Percentiles rank a stretch among this genome's conserved stretches.
phyloP scores from a whole-genome alignment of 75 land plant species.

The Picea glauca region DNA sequence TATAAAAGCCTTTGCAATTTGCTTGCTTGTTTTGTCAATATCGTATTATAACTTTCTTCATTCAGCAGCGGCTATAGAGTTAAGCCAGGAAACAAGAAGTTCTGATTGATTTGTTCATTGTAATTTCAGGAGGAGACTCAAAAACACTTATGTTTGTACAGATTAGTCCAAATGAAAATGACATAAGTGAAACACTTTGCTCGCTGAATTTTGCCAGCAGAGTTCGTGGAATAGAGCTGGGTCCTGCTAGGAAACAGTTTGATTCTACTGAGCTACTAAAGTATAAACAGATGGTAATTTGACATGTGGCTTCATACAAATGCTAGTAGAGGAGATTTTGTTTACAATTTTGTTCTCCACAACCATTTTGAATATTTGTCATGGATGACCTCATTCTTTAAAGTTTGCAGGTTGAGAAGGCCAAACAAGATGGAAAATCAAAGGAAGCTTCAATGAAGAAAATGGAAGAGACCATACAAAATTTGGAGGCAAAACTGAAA shows the following conservation, averaged over 20 bases:
- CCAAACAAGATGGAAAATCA: slow-evolving; percentile 64
- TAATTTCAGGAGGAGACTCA: slow-evolving; percentile 85
- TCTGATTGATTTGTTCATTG: background rate
- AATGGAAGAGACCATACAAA: slow-evolving; percentile 72
- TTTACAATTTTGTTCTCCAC: background rate
- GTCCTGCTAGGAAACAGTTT: slow-evolving; percentile 83
- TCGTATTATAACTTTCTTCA: background rate
- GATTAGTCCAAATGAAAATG: slow-evolving; percentile 88
- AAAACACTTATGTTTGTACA: slow-evolving; percentile 99
- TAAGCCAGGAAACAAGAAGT: background rate
- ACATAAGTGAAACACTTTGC: slow-evolving; percentile 83
- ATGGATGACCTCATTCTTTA: background rate
- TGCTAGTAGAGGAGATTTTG: background rate
- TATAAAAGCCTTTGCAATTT: background rate
- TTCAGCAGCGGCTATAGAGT: background rate
- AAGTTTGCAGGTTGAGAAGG: slow-evolving; percentile 64
- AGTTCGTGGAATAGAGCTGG: slow-evolving; percentile 91
- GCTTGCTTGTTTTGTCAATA: background rate
- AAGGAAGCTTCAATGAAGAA: slow-evolving; percentile 64
- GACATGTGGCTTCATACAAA: background rate
- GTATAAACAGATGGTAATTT: slow-evolving; percentile 79
- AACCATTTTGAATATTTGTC: background rate
- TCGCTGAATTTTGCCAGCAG: slow-evolving; percentile 98
- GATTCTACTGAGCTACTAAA: slow-evolving; percentile 65
- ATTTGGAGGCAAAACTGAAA: slow-evolving; percentile 58